A percentile compares a stretch with the other conserved stretches of the same genome.
Evolutionary conservation across 345 rosid species (phyloP).

Genomic region (Hirschfeldia incana): DNA sequence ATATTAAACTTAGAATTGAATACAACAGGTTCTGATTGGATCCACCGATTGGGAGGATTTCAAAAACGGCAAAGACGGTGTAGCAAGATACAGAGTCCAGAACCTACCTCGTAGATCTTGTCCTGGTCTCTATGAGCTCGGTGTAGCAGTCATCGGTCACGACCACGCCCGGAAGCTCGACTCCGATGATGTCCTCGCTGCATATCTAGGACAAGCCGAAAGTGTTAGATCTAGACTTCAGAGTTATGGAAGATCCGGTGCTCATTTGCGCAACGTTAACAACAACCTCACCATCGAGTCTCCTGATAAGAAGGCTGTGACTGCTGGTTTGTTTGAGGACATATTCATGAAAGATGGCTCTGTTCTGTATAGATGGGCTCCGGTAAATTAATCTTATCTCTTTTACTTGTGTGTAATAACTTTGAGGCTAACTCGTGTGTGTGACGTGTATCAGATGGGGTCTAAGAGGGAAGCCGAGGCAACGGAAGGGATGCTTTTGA

Average conservation of each 20-base stretch:
- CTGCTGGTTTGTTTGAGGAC: conserved; percentile 51
- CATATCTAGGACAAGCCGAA: conserved; percentile 88
- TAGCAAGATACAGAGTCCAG: conserved; percentile 68
- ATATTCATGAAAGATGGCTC: conserved; percentile 52
- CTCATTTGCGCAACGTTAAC: conserved; percentile 58
- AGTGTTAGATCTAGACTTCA: conserved; percentile 78
- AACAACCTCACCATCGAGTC: conserved; percentile 16
- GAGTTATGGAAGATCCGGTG: conserved; percentile 73
- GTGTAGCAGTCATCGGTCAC: conserved; percentile 37
- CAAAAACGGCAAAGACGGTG: conserved; percentile 65
- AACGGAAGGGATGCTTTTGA: conserved; percentile 59
- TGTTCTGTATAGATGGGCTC: conserved; percentile 73
- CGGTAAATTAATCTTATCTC: conserved; percentile 40
- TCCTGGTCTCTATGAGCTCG: conserved; percentile 85
- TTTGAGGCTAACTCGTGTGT: background rate
- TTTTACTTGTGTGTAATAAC: background rate
- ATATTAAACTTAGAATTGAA: background rate
- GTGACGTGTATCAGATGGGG: conserved; percentile 48
- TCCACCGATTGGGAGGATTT: conserved; percentile 76
- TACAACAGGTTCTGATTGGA: conserved; percentile 63
- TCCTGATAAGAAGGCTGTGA: conserved; percentile 28
- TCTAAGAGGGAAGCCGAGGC: conserved; percentile 60
- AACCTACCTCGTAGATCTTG: conserved; percentile 58
- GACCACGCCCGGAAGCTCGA: conserved; percentile 51
- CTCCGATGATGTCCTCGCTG: conserved; percentile 48